These are phyloP conservation scores for Juglanconis sp. DNA, from an alignment of 2,329 filamentous ascomycete species.

Conservation along the genomic window DNA sequence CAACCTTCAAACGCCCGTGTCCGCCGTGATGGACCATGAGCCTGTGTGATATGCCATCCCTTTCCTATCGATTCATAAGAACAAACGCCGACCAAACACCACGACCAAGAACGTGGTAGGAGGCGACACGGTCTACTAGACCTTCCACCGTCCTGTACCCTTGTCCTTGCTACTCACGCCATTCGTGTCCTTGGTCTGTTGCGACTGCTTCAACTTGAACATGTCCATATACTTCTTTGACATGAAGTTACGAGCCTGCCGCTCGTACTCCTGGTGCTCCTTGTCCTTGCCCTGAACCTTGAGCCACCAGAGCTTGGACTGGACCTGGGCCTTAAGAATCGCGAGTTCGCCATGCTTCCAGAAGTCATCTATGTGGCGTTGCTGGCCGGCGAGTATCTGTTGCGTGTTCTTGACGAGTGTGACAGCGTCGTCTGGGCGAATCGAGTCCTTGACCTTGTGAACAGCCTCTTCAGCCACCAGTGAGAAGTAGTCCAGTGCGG, in stretches of 20 bases:
- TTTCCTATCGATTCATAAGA: neutral
- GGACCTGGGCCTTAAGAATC: conserved; percentile 52
- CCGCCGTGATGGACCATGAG: neutral
- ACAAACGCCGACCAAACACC: neutral
- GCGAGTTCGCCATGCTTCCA: conserved; percentile 40
- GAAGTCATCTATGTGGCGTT: conserved; percentile 29
- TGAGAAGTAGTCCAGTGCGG: conserved; percentile 20
- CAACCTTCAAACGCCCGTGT: conserved; percentile 6
- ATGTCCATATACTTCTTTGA: conserved; percentile 33
- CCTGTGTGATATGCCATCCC: conserved; percentile 6
- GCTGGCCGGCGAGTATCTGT: conserved; percentile 29
- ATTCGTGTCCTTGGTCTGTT: conserved; percentile 3
- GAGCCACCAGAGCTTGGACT: conserved; percentile 56
- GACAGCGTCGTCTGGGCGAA: conserved; percentile 23
- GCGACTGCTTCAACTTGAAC: conserved; percentile 28
- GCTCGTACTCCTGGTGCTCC: conserved; percentile 42
- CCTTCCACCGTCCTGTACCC: conserved; percentile 6
- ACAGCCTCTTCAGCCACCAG: conserved; percentile 23
- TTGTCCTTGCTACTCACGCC: neutral
- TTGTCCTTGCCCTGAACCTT: conserved; percentile 47
- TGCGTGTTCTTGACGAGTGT: conserved; percentile 28
- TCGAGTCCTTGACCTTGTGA: conserved; percentile 23
- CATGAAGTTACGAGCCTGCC: conserved; percentile 44
- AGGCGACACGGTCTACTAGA: conserved; percentile 10
- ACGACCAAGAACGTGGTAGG: neutral